These are phyloP conservation scores for Brassica incana DNA, from an alignment of 345 rosid species.

Conservation along the genomic window DNA sequence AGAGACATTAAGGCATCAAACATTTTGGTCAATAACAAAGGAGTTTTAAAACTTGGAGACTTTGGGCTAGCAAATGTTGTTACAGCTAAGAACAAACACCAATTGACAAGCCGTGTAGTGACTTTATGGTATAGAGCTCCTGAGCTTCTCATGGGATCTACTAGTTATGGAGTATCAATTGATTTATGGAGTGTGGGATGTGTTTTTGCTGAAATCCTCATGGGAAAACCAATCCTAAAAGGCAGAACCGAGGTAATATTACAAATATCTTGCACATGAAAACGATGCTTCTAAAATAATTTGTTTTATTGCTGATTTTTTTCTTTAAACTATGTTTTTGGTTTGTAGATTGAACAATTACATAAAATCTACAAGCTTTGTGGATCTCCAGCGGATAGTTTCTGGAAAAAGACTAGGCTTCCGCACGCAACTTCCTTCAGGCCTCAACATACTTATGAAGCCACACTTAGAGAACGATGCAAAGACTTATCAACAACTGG, in stretches of 20 bases:
- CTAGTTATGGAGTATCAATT: constrained; percentile 61
- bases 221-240: constrained; percentile 68
- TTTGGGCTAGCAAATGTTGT: constrained; percentile 72
- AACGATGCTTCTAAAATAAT: neutral
- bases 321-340: neutral
- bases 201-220: constrained; percentile 65
- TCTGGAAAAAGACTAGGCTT: constrained; percentile 57
- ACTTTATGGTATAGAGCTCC: constrained; percentile 89
- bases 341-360: constrained; percentile 65
- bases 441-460: constrained; percentile 59
- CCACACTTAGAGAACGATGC: constrained; percentile 57
- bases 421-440: constrained; percentile 60
- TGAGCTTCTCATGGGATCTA: constrained; percentile 82
- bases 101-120: constrained; percentile 75
- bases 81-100: constrained; percentile 47
- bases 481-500: constrained; percentile 48
- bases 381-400: constrained; percentile 73
- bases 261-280: neutral
- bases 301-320: neutral
- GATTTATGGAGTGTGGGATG: constrained; percentile 88
- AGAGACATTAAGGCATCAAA: constrained; percentile 73
- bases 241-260: constrained; percentile 73
- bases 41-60: constrained; percentile 67
- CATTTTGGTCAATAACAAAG: constrained; percentile 70
- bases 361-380: constrained; percentile 78